Evolutionary conservation across 805 yeast genomes (phyloP).

Genomic region (Metschnikowia dekortorum): DNA sequence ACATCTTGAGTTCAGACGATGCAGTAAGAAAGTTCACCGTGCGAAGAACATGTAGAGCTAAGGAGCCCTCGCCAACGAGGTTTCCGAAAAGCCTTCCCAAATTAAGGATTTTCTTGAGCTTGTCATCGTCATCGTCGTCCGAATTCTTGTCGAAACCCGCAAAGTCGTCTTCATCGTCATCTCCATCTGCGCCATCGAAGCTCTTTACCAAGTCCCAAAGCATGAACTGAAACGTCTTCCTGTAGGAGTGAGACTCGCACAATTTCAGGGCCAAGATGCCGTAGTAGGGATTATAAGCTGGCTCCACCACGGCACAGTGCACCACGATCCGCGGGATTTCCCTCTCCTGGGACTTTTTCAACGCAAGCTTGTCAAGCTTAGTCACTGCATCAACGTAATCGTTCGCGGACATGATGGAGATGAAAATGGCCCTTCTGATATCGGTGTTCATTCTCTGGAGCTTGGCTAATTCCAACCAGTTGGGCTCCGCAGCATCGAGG

Average conservation of each 20-base stretch:
- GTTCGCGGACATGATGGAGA: slow-evolving; percentile 91
- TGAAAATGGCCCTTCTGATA: slow-evolving; percentile 86
- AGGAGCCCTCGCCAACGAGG: slow-evolving; percentile 65
- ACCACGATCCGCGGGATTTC: slow-evolving; percentile 83
- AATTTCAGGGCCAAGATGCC: slow-evolving; percentile 72
- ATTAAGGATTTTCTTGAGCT: slow-evolving; percentile 59
- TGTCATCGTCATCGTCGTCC: slow-evolving; percentile 46
- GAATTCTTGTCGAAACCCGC: slow-evolving; percentile 27
- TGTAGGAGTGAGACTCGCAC: slow-evolving; percentile 67
- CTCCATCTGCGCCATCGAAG: slow-evolving; percentile 48
- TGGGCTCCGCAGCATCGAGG: slow-evolving; percentile 68
- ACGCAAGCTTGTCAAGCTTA: slow-evolving; percentile 70
- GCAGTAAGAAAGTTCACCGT: slow-evolving; percentile 70
- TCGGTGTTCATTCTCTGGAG: slow-evolving; percentile 94
- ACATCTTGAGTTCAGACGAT: slow-evolving; percentile 57
- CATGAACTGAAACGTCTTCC: slow-evolving; percentile 82
- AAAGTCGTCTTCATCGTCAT: slow-evolving; percentile 38
- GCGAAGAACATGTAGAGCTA: slow-evolving; percentile 70
- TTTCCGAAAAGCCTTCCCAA: slow-evolving; percentile 79
- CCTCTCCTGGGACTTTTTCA: slow-evolving; percentile 74
- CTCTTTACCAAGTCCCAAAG: slow-evolving; percentile 84
- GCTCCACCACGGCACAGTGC: slow-evolving; percentile 84
- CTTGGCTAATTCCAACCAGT: slow-evolving; percentile 84
- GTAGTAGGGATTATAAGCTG: slow-evolving; percentile 85
- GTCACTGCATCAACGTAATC: slow-evolving; percentile 86